Conservation (phyloP, 2,329 filamentous ascomycete genomes). For the Venturia aucupariae region DNA sequence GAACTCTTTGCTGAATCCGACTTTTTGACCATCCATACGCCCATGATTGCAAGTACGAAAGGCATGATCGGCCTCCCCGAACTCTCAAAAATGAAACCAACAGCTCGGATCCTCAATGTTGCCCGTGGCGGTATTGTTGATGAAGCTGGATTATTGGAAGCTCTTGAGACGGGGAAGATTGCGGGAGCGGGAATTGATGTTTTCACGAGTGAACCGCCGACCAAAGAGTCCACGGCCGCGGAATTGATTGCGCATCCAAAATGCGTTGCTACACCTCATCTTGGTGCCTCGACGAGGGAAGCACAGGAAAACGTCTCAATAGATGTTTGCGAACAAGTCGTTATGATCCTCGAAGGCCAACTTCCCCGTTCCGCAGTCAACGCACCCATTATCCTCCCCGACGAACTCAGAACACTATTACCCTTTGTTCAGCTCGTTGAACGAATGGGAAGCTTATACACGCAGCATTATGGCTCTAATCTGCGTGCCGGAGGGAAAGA, state of each 20-base stretch:
- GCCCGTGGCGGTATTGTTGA: conserved; percentile 74
- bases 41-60: conserved; percentile 65
- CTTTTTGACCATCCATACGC: conserved; percentile 75
- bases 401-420: conserved; percentile 68
- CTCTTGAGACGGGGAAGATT: conserved; percentile 61
- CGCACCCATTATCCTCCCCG: conserved; percentile 69
- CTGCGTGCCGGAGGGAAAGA: conserved; percentile 22
- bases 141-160: conserved; percentile 60
- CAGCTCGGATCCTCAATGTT: conserved; percentile 68
- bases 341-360: conserved; percentile 62
- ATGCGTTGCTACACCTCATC: conserved; percentile 69
- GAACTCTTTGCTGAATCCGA: conserved; percentile 59
- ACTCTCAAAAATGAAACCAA: conserved; percentile 61
- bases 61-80: conserved; percentile 62
- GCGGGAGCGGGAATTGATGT: conserved; percentile 73
- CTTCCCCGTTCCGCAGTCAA: conserved; percentile 71
- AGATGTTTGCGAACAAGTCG: conserved; percentile 73
- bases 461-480: conserved; percentile 55
- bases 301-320: conserved; percentile 78
- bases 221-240: conserved; percentile 49
- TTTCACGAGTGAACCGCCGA: conserved; percentile 65
- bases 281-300: conserved; percentile 72
- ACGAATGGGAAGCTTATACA: conserved; percentile 70
- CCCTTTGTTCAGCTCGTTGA: conserved; percentile 70
- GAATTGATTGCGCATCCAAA: conserved; percentile 58